phyloP scores from a whole-genome alignment of 176 grass and related monocot species.

The Lolium perenne region DNA sequence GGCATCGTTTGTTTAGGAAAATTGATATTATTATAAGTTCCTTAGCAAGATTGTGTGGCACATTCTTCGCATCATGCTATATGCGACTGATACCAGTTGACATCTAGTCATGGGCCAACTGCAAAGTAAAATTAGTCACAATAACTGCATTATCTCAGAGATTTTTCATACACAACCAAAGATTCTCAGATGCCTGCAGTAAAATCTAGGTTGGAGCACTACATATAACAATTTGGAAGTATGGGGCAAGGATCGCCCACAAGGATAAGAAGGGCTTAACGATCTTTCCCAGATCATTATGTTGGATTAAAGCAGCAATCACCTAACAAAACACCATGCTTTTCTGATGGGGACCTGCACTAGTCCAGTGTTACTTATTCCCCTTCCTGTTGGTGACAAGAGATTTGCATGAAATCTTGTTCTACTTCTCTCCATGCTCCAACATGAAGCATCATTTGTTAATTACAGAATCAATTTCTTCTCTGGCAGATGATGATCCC shows the following conservation, averaged over 20 bases:
- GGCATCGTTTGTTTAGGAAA: neutral
- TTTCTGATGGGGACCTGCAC: conserved; percentile 56
- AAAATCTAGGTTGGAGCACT: conserved; percentile 25
- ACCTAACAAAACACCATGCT: conserved; percentile 31
- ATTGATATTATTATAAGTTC: conserved; percentile 15
- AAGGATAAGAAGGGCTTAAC: conserved; percentile 35
- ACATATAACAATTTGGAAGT: neutral
- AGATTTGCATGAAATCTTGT: conserved; percentile 57
- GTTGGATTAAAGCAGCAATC: conserved; percentile 49
- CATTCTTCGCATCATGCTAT: conserved; percentile 32
- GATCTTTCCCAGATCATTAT: conserved; percentile 45
- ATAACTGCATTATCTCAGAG: conserved; percentile 3
- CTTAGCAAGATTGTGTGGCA: neutral
- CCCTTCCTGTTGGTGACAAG: conserved; percentile 21
- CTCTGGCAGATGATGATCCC: conserved; percentile 40
- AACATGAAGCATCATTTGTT: conserved; percentile 33
- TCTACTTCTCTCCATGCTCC: conserved; percentile 35
- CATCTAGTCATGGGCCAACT: neutral
- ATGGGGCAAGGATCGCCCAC: neutral
- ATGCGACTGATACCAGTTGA: conserved; percentile 20
- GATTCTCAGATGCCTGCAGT: neutral
- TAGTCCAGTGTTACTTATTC: conserved; percentile 42
- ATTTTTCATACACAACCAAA: neutral
- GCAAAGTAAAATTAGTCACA: conserved; percentile 7
- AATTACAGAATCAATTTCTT: conserved; percentile 9